These are phyloP conservation scores for Pelargonium cotyledonis DNA, from an alignment of 441 rosid species.

Conservation along the genomic window DNA sequence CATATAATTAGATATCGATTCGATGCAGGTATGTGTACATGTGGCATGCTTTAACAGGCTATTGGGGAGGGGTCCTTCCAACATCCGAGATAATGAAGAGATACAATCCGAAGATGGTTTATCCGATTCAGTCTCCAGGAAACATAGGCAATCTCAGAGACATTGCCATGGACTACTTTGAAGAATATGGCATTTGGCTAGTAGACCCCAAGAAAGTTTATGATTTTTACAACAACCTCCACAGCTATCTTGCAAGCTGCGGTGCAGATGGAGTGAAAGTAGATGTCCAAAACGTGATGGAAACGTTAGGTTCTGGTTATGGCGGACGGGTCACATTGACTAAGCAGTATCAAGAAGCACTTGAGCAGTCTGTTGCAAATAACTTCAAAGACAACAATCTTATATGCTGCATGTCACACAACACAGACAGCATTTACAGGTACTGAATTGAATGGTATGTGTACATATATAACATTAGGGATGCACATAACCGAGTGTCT, in stretches of 20 bases:
- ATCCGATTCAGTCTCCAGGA: slow-evolving; percentile 54
- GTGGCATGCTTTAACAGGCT: slow-evolving; percentile 73
- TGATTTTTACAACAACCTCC: slow-evolving; percentile 51
- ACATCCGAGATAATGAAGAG: slow-evolving; percentile 40
- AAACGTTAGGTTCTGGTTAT: slow-evolving; percentile 58
- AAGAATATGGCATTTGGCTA: slow-evolving; percentile 51
- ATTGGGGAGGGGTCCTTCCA: slow-evolving; percentile 54
- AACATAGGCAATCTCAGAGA: slow-evolving; percentile 27
- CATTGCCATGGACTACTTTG: slow-evolving; percentile 17
- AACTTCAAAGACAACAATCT: slow-evolving; percentile 52
- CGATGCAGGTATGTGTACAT: slow-evolving; percentile 46
- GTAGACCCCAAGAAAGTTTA: slow-evolving; percentile 54
- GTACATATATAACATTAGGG: background rate
- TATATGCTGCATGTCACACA: slow-evolving; percentile 64
- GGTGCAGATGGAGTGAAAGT: slow-evolving; percentile 60
- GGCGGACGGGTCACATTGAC: slow-evolving; percentile 68
- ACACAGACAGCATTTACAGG: slow-evolving; percentile 65
- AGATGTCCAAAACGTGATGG: slow-evolving; percentile 63
- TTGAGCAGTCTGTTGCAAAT: slow-evolving; percentile 57
- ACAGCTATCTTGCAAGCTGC: slow-evolving; percentile 55
- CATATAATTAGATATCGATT: background rate
- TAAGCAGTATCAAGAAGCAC: slow-evolving; percentile 54
- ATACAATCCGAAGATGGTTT: slow-evolving; percentile 44
- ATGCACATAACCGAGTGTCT: background rate
- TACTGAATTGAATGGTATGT: slow-evolving; percentile 3